Conservation (phyloP, 495 filamentous ascomycete species). For the Neurospora sp. region DNA sequence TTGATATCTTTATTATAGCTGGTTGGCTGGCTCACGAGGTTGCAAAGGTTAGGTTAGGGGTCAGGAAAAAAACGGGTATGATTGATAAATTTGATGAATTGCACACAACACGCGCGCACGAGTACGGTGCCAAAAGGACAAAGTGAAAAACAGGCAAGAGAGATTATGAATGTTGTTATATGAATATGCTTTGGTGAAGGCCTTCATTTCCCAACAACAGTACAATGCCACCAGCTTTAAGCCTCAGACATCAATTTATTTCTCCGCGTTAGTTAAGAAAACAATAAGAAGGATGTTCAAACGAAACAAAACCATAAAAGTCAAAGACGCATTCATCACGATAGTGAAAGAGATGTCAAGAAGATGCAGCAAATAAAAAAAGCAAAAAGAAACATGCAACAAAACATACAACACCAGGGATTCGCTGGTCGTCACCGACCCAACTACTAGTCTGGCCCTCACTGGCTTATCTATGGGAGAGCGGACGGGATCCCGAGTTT, state of each 20-base stretch:
- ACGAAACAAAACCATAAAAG: no score
- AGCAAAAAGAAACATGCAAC: no score
- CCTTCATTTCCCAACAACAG: no score
- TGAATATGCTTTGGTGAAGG: not conserved
- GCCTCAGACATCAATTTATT: no score
- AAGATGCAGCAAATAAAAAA: no score
- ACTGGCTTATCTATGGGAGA: slow-evolving; percentile 36
- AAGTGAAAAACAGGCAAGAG: no score
- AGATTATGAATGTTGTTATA: not conserved
- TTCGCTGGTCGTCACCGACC: slow-evolving; percentile 25
- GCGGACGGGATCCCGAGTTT: slow-evolving; percentile 42
- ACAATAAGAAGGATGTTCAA: no score
- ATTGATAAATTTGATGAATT: not conserved
- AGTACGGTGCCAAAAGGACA: not conserved
- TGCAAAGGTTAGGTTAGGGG: not conserved
- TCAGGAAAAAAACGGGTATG: not conserved
- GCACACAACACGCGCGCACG: not conserved
- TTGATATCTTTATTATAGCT: not conserved
- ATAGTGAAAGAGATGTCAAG: no score
- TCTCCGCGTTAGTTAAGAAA: no score
- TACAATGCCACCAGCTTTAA: no score
- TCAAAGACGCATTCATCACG: no score
- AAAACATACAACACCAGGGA: no score
- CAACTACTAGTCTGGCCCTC: slow-evolving; percentile 17
- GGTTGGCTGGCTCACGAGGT: not conserved